Evolutionary conservation across 208 protist species (phyloP).

Genomic region (Trypanosoma melophagium): DNA sequence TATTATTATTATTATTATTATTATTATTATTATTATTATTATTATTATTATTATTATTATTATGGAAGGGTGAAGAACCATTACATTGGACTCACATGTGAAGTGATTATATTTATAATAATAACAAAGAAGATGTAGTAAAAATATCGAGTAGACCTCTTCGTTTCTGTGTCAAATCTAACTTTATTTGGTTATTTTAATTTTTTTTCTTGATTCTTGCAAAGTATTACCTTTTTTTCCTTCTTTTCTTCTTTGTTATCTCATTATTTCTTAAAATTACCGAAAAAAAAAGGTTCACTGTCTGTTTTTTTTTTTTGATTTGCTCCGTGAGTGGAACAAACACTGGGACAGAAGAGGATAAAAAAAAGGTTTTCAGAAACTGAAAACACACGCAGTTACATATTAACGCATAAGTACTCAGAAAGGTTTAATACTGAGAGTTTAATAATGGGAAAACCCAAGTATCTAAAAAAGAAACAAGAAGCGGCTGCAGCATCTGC

Average conservation of each 20-base stretch:
- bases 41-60: no score
- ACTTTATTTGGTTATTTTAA: constrained; percentile 6
- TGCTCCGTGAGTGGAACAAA: constrained; percentile 5
- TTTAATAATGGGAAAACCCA: constrained; percentile 76
- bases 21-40: no score
- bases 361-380: no score
- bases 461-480: constrained; percentile 85
- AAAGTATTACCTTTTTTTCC: constrained; percentile 19
- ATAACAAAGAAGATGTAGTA: background rate
- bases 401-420: no score
- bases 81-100: no score
- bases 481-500: constrained; percentile 37
- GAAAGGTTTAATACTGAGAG: constrained; percentile 3
- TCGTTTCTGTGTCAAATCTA: background rate
- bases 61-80: no score
- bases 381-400: background rate
- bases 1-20: no score
- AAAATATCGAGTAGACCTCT: background rate
- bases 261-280: no score
- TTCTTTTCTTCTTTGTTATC: background rate
- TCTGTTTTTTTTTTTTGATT: constrained; percentile 23
- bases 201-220: background rate
- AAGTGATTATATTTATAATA: background rate
- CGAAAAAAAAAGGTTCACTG: background rate
- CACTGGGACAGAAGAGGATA: no score